A percentile compares a stretch with the other conserved stretches of the same genome.
phyloP scores from a whole-genome alignment of 164 flowering plant species.

The Vitis rotundifolia region DNA sequence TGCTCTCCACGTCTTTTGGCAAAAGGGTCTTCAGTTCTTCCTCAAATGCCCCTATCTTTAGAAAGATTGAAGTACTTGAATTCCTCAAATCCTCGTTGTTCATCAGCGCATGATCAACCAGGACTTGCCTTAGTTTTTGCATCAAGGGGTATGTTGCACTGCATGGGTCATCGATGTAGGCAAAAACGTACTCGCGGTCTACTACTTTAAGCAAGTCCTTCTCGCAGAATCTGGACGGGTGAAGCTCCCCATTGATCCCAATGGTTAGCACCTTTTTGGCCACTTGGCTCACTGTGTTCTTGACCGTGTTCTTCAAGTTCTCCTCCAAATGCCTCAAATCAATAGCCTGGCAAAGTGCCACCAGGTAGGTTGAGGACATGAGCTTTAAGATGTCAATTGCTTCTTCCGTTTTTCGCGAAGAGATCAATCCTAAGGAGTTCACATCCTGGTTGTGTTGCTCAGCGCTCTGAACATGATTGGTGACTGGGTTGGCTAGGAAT shows the following conservation, averaged over 20 bases:
- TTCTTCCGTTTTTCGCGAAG: slow-evolving; percentile 59
- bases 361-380: slow-evolving; percentile 56
- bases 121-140: slow-evolving; percentile 59
- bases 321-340: slow-evolving; percentile 70
- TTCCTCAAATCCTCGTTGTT: slow-evolving; percentile 41
- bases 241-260: slow-evolving; percentile 59
- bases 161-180: slow-evolving; percentile 66
- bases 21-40: slow-evolving; percentile 51
- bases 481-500: slow-evolving; percentile 64
- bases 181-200: slow-evolving; percentile 45
- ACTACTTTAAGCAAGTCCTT: slow-evolving; percentile 59
- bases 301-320: slow-evolving; percentile 48
- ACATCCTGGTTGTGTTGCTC: slow-evolving; percentile 76
- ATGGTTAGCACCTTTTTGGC: slow-evolving; percentile 47
- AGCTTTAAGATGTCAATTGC: slow-evolving; percentile 60
- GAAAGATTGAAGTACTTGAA: slow-evolving; percentile 40
- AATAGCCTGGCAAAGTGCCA: slow-evolving; percentile 61
- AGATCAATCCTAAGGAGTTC: slow-evolving; percentile 63
- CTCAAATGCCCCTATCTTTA: slow-evolving; percentile 50
- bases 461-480: slow-evolving; percentile 69
- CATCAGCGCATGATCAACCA: slow-evolving; percentile 52
- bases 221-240: slow-evolving; percentile 59
- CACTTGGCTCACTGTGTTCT: slow-evolving; percentile 53
- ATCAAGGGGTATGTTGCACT: slow-evolving; percentile 46
- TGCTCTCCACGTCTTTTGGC: slow-evolving; percentile 53